A percentile compares a stretch with the other conserved stretches of the same genome.
Conservation (phyloP, 176 grass and related monocot genomes). For the Oryza meyeriana region DNA sequence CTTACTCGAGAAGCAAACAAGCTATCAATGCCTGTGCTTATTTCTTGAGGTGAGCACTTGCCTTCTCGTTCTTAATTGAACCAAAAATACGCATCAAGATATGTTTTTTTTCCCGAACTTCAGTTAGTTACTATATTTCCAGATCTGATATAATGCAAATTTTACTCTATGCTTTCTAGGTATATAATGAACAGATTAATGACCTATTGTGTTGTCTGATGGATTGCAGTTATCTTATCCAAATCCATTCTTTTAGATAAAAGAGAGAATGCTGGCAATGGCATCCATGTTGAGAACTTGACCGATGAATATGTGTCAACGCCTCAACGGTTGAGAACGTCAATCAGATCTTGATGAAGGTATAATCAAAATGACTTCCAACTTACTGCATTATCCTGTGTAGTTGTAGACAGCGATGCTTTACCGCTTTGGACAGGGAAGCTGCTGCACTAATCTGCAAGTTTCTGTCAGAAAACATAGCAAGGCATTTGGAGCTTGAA, state of each 20-base stretch:
- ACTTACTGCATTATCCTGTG: not conserved
- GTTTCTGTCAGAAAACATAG: not conserved
- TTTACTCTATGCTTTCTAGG: conserved; percentile 34
- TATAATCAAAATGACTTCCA: conserved; percentile 22
- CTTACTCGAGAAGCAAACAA: conserved; percentile 63
- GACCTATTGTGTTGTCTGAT: conserved; percentile 46
- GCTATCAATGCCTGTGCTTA: conserved; percentile 78
- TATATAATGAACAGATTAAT: conserved; percentile 89
- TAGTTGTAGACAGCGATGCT: not conserved
- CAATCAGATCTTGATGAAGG: conserved; percentile 92
- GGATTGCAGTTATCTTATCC: conserved; percentile 5
- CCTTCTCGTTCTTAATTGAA: conserved; percentile 14
- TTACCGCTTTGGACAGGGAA: not conserved
- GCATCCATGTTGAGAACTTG: conserved; percentile 78
- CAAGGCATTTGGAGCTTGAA: not conserved
- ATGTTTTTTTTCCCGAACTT: conserved; percentile 1
- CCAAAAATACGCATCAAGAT: conserved; percentile 4
- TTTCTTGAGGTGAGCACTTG: conserved; percentile 75
- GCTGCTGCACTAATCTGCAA: not conserved
- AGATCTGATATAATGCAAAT: not conserved
- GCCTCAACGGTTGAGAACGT: conserved; percentile 73
- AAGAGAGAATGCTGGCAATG: conserved; percentile 67
- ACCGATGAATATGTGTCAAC: conserved; percentile 87
- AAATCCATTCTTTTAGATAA: conserved; percentile 47
- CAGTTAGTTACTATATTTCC: not conserved